A percentile compares a stretch with the other conserved stretches of the same genome.
Conservation (phyloP, 441 rosid genomes). For the Macaranga tanarius region DNA sequence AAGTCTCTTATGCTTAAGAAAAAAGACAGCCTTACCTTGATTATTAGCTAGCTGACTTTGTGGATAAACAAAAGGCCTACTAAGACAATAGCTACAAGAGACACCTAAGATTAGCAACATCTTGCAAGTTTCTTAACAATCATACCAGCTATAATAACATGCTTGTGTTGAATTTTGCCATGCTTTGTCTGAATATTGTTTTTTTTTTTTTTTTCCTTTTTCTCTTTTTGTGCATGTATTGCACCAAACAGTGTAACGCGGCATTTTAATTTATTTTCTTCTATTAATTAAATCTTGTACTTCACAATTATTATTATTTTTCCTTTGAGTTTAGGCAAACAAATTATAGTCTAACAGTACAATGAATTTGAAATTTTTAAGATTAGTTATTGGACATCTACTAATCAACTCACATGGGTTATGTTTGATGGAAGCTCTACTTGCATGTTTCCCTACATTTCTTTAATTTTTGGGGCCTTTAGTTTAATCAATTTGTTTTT, state of each 20-base stretch:
- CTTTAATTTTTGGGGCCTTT: too few species aligned
- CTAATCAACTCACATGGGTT: constrained; percentile 40
- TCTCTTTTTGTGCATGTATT: constrained; percentile 15
- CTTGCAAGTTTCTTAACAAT: constrained; percentile 3
- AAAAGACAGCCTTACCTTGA: background rate
- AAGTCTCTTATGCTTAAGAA: too few species aligned
- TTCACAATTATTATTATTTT: background rate
- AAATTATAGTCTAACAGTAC: constrained; percentile 19
- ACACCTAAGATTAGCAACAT: constrained; percentile 31
- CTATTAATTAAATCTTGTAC: background rate
- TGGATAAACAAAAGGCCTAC: background rate
- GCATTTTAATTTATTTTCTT: constrained; percentile 15
- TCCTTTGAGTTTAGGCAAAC: constrained; percentile 9
- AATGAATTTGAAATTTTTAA: constrained; percentile 28
- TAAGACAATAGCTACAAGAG: constrained; percentile 22
- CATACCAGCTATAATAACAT: constrained; percentile 23
- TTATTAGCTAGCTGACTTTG: constrained; percentile 9
- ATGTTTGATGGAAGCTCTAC: constrained; percentile 27
- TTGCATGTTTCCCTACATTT: background rate
- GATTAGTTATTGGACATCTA: constrained; percentile 27
- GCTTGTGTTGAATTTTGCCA: constrained; percentile 22
- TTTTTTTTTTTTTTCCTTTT: too few species aligned
- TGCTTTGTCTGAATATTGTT: background rate
- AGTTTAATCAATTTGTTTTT: too few species aligned
- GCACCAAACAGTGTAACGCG: constrained; percentile 37